Evolutionary conservation across 129 eudicot species (phyloP).

Genomic region (Flaveria robusta): DNA sequence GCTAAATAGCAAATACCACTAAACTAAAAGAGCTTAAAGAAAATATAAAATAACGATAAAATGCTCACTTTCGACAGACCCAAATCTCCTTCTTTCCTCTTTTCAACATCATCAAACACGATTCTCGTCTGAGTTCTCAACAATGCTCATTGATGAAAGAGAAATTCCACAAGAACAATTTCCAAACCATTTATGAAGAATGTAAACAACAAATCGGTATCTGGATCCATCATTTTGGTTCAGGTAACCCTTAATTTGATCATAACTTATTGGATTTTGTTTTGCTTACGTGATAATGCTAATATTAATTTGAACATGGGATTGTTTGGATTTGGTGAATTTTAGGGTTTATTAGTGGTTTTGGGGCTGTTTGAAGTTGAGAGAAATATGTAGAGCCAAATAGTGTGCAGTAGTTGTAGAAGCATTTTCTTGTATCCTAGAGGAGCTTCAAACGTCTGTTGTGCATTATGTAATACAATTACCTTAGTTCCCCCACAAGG

Average conservation of each 20-base stretch:
- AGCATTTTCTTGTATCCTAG: conserved; percentile 74
- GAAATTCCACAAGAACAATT: conserved; percentile 25
- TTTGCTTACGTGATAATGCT: conserved; percentile 1
- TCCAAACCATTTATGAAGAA: conserved; percentile 25
- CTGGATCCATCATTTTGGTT: conserved; percentile 15
- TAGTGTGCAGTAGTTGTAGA: conserved; percentile 81
- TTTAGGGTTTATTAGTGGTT: conserved; percentile 49
- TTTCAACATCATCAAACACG: conserved; percentile 24
- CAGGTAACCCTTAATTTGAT: conserved; percentile 29
- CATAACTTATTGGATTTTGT: neutral
- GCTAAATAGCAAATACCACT: neutral
- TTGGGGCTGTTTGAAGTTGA: conserved; percentile 37
- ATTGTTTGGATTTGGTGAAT: neutral
- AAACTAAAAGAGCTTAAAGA: neutral
- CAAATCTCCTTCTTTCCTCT: conserved; percentile 25
- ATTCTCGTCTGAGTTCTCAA: conserved; percentile 13
- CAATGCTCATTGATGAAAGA: conserved; percentile 23
- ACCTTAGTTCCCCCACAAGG: conserved; percentile 75
- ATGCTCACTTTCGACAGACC: conserved; percentile 11
- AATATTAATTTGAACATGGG: neutral
- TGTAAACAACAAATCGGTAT: conserved; percentile 22
- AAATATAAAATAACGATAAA: neutral
- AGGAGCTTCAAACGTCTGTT: conserved; percentile 85
- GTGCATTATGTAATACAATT: conserved; percentile 69
- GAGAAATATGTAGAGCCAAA: conserved; percentile 70